Evolutionary conservation across 2,329 filamentous ascomycete species (phyloP).

Genomic region (Arthrobotrys pseudoclavata): DNA sequence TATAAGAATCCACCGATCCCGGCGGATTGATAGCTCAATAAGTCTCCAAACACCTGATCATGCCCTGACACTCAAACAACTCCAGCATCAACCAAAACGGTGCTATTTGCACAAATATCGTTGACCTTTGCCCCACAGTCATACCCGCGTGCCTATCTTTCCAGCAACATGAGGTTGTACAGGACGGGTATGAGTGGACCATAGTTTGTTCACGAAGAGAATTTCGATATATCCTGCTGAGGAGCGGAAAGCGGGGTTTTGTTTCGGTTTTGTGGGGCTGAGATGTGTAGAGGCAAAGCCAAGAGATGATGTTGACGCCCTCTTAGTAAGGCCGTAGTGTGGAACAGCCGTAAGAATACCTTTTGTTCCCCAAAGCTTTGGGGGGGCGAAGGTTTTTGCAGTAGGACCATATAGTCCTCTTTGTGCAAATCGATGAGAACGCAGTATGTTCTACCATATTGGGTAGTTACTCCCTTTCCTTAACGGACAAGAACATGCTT

Average conservation of each 20-base stretch:
- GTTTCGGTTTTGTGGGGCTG: background rate
- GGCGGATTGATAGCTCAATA: constrained; percentile 22
- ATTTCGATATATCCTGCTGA: constrained; percentile 10
- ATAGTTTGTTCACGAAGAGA: constrained; percentile 12
- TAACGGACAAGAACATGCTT: constrained; percentile 16
- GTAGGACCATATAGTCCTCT: constrained; percentile 23
- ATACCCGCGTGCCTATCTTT: background rate
- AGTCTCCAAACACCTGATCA: constrained; percentile 22
- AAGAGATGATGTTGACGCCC: background rate
- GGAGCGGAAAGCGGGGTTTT: background rate
- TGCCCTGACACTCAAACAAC: constrained; percentile 24
- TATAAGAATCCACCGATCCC: constrained; percentile 9
- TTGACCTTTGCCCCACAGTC: constrained; percentile 16
- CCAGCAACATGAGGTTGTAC: constrained; percentile 30
- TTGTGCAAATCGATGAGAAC: constrained; percentile 30
- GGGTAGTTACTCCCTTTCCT: constrained; percentile 1
- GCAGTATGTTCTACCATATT: constrained; percentile 22
- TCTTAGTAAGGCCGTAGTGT: background rate
- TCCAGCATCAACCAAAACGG: constrained; percentile 32
- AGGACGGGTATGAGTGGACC: constrained; percentile 14
- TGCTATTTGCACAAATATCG: constrained; percentile 34
- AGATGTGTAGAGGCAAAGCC: background rate
- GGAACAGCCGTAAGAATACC: background rate
- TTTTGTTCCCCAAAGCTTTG: constrained; percentile 1
- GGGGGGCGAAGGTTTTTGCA: background rate